phyloP scores from a whole-genome alignment of 306 rosid genomes.

The Boehmeria nivea region DNA sequence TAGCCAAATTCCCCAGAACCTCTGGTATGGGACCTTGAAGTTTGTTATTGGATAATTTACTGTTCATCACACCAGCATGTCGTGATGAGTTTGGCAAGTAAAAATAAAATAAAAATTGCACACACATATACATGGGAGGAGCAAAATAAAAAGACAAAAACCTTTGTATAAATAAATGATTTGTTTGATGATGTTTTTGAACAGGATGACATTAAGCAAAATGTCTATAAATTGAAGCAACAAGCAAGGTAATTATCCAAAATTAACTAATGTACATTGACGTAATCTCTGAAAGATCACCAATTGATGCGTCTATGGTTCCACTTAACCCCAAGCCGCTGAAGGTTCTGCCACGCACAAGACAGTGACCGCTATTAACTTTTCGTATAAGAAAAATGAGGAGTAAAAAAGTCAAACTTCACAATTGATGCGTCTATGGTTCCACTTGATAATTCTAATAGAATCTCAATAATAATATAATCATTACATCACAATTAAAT shows the following conservation, averaged over 20 bases:
- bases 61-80: too few relatives aligned
- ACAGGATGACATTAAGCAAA: too few relatives aligned
- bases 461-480: not conserved
- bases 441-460: too few relatives aligned
- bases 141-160: too few relatives aligned
- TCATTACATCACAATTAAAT: too few relatives aligned
- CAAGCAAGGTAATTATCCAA: not conserved
- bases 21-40: slow-evolving; percentile 8
- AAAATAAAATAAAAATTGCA: too few relatives aligned
- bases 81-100: too few relatives aligned
- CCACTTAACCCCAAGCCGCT: not conserved
- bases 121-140: too few relatives aligned
- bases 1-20: not conserved
- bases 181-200: too few relatives aligned
- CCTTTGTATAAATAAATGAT: too few relatives aligned
- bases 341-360: not conserved
- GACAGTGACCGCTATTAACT: not conserved
- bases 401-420: not conserved
- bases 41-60: slow-evolving; percentile 1
- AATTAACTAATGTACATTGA: not conserved
- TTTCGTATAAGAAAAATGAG: not conserved
- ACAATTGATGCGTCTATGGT: too few relatives aligned
- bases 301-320: slow-evolving; percentile 2
- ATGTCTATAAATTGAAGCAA: not conserved
- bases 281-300: not conserved